phyloP scores from a whole-genome alignment of 306 rosid genomes.

The Astragalus membranaceus region DNA sequence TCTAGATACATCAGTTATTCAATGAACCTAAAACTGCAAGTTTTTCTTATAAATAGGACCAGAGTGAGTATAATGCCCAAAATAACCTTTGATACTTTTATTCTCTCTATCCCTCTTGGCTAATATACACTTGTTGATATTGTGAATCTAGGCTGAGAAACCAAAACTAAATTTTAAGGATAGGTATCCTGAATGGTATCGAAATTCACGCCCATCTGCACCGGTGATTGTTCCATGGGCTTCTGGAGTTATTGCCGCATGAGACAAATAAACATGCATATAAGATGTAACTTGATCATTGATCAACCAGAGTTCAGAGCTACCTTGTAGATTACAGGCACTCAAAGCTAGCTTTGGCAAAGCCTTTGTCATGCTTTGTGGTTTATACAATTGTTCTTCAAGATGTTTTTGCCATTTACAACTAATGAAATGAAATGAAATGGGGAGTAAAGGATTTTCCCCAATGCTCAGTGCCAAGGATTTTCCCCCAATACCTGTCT shows the following conservation, averaged over 20 bases:
- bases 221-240: conserved; percentile 89
- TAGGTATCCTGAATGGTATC: conserved; percentile 68
- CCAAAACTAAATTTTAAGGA: conserved; percentile 74
- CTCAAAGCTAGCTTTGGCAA: conserved; percentile 25
- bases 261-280: conserved; percentile 13
- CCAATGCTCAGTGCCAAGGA: conserved; percentile 18
- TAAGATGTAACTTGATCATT: conserved; percentile 2
- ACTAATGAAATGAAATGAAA: conserved; percentile 14
- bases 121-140: conserved; percentile 13
- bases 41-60: no score
- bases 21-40: no score
- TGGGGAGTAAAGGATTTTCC: conserved; percentile 16
- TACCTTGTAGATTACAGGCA: conserved; percentile 22
- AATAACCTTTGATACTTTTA: no score
- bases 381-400: conserved; percentile 24
- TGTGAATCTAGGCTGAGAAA: conserved; percentile 63
- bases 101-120: neutral
- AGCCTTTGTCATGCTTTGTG: conserved; percentile 18
- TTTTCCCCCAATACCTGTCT: conserved; percentile 4
- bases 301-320: neutral
- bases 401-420: neutral
- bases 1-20: no score
- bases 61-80: no score
- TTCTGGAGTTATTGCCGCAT: conserved; percentile 55
- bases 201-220: conserved; percentile 60